Evolutionary conservation across 192 early-diverging fungal genomes (phyloP), one percentile per base, ranked within the genome.

Genomic region (Spizellomyces sp.): DNA sequence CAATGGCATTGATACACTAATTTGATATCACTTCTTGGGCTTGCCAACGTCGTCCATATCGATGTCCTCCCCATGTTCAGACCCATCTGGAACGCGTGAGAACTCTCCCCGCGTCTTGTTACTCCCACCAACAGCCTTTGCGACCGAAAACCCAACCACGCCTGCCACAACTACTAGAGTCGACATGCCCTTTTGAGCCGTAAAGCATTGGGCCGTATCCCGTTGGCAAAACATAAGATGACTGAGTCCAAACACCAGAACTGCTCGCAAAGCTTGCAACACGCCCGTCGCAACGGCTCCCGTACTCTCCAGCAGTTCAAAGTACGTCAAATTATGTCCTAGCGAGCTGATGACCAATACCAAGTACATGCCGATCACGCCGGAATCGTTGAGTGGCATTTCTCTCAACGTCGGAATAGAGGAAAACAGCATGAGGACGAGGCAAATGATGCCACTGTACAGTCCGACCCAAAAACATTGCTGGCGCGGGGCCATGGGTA

Each of bases 211-310:
- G 10, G 14, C 64, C 7, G 45, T 63, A 52, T 83, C 82, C 59
- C 27, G 27, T 48, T 54, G 67, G 66, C 82, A 83, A 59, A 75
- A 83, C 46, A 82, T 70, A 12, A 75, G 7, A 48, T 82, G 72
- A 46, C 67, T 71, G 15, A 83, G 73, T 9, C 61, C 77, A 60
- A 83, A 83, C 2, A 83, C 82, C 10, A 77, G 14, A 6, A 81
- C 82, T 10, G 82, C 82, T 9, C 82, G 59, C 43, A 83, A 66
- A 8, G 80, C 82, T 75, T 83, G 82, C 8, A 83, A 44, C 5
- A 83, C 78, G 6, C 71, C 82, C 6, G 82, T 83, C 6, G 82
- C 82, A n/a, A 83, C 80, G 21, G 80, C 82, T 19, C 82, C 82
- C 6, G 77, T 81, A 44, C 68, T 66, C 19, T 80, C 80, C 5